phyloP scores from a whole-genome alignment of 805 yeast genomes.

The Kuraishia hungarica region DNA sequence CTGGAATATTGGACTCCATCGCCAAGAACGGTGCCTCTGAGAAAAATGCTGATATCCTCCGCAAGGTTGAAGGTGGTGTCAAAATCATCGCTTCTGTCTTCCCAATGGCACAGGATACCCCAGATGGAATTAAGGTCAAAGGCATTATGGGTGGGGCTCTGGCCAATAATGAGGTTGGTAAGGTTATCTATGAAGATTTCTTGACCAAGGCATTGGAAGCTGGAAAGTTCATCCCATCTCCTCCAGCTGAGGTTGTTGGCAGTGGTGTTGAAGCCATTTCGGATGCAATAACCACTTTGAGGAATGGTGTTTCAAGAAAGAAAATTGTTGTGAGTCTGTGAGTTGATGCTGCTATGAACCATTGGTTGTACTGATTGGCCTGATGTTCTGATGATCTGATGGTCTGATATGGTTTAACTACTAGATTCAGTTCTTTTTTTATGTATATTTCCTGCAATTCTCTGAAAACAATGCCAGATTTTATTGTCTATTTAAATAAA shows the following conservation, averaged over 20 bases:
- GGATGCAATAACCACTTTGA: background rate
- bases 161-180: background rate
- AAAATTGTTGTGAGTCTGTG: slow-evolving; percentile 1
- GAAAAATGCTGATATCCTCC: background rate
- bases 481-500: no score
- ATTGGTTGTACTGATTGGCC: no score
- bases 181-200: background rate
- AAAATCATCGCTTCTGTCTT: background rate
- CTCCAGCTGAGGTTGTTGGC: background rate
- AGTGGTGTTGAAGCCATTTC: slow-evolving; percentile 1
- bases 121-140: background rate
- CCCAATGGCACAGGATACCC: background rate
- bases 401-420: no score
- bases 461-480: no score
- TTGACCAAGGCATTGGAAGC: background rate
- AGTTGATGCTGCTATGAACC: background rate
- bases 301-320: background rate
- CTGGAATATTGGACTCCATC: background rate
- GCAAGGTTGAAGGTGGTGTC: background rate
- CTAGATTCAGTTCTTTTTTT: no score
- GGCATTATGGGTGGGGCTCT: background rate
- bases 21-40: background rate
- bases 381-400: no score
- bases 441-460: no score
- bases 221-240: background rate